Evolutionary conservation across 345 rosid species (phyloP).

Genomic region (Populus simonii): DNA sequence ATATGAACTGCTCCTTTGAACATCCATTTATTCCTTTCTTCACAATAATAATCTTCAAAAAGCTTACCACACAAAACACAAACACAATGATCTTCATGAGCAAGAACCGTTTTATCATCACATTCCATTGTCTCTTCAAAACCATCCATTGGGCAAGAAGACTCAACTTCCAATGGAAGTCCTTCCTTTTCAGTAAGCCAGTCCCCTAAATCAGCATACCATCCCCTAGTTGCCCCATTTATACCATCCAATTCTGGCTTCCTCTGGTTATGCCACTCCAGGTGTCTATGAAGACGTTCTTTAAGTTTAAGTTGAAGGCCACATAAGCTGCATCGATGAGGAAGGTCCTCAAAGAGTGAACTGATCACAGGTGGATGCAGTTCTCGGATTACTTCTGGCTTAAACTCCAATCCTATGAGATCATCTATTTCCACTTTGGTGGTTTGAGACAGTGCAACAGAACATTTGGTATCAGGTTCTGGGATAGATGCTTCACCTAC

Average conservation of each 20-base stretch:
- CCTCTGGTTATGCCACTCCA: slow-evolving; percentile 68
- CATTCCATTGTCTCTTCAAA: slow-evolving; percentile 27
- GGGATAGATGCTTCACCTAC: slow-evolving; percentile 35
- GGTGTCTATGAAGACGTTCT: slow-evolving; percentile 65
- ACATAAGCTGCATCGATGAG: slow-evolving; percentile 70
- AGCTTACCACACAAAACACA: slow-evolving; percentile 86
- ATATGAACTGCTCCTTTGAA: slow-evolving; percentile 69
- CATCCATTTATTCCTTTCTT: slow-evolving; percentile 66
- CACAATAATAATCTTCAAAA: slow-evolving; percentile 78
- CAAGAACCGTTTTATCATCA: slow-evolving; percentile 54
- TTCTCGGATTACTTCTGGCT: slow-evolving; percentile 68
- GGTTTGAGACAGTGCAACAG: slow-evolving; percentile 27
- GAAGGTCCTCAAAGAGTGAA: slow-evolving; percentile 60
- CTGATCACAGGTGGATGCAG: slow-evolving; percentile 67
- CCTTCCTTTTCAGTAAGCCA: slow-evolving; percentile 61
- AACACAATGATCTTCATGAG: slow-evolving; percentile 78
- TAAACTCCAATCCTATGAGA: slow-evolving; percentile 73
- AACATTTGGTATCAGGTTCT: slow-evolving; percentile 34
- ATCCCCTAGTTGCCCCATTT: slow-evolving; percentile 45
- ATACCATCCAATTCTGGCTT: slow-evolving; percentile 33
- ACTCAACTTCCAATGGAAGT: slow-evolving; percentile 38
- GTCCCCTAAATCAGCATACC: slow-evolving; percentile 60
- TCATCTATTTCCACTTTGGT: slow-evolving; percentile 28
- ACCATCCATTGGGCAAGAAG: slow-evolving; percentile 30
- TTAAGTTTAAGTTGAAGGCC: slow-evolving; percentile 65